phyloP scores from a whole-genome alignment of 352 stramenopile species.

The Aphanomyces invadans region DNA sequence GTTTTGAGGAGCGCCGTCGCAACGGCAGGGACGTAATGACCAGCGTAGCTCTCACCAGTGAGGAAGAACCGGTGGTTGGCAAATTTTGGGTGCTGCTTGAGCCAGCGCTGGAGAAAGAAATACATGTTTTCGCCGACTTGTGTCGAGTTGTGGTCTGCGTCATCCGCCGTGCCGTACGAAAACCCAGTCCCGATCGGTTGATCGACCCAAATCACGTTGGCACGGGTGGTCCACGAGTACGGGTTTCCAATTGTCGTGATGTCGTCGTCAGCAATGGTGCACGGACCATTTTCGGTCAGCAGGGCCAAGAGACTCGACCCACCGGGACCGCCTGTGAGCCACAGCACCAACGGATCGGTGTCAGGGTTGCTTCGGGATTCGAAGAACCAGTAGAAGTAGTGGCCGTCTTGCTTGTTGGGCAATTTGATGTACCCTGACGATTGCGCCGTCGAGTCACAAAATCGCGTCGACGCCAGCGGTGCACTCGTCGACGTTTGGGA shows the following conservation, averaged over 20 bases:
- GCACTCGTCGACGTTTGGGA: not conserved
- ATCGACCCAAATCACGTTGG: conserved; percentile 26
- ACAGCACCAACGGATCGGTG: conserved; percentile 28
- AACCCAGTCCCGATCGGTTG: conserved; percentile 25
- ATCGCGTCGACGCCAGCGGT: not conserved
- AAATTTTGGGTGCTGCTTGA: conserved; percentile 58
- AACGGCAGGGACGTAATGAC: conserved; percentile 31
- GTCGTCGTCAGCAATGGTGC: conserved; percentile 24
- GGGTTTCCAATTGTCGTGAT: conserved; percentile 19
- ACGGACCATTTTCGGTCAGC: conserved; percentile 30
- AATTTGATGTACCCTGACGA: conserved; percentile 26
- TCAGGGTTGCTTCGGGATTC: conserved; percentile 17
- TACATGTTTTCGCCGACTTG: conserved; percentile 40
- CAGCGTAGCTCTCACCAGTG: conserved; percentile 31
- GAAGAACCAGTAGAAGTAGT: conserved; percentile 27
- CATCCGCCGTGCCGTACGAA: conserved; percentile 19
- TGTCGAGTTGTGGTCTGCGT: conserved; percentile 40
- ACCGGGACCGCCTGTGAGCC: conserved; percentile 30
- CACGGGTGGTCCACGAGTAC: conserved; percentile 24
- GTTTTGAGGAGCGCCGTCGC: conserved; percentile 27
- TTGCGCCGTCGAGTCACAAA: conserved; percentile 20
- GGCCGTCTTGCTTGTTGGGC: conserved; percentile 22
- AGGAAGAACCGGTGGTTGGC: conserved; percentile 38
- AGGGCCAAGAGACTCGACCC: conserved; percentile 25
- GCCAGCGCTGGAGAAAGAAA: conserved; percentile 40